phyloP scores from a whole-genome alignment of 2,329 filamentous ascomycete species.

The Gyromitra esculenta region DNA sequence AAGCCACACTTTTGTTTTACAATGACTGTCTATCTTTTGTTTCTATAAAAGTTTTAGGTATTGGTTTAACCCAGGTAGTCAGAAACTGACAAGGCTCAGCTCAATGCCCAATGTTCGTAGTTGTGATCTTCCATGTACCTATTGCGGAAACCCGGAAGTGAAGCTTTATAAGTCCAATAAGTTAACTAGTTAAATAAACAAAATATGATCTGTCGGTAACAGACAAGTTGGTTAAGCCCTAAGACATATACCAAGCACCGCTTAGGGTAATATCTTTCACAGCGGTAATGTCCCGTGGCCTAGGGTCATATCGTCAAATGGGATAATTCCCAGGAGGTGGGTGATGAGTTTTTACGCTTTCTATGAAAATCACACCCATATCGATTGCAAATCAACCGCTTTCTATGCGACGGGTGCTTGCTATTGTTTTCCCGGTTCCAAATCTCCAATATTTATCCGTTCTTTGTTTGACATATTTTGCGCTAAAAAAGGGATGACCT shows the following conservation, averaged over 20 bases:
- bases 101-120: slow-evolving; percentile 40
- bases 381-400: slow-evolving; percentile 25
- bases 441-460: slow-evolving; percentile 21
- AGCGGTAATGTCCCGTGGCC: slow-evolving; percentile 90
- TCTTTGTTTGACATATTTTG: slow-evolving; percentile 32
- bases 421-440: slow-evolving; percentile 31
- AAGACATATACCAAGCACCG: slow-evolving; percentile 75
- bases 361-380: neutral
- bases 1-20: slow-evolving; percentile 59
- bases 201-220: slow-evolving; percentile 64
- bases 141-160: neutral
- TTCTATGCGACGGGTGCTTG: slow-evolving; percentile 2
- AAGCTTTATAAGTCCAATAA: neutral
- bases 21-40: slow-evolving; percentile 25
- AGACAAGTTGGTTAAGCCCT: slow-evolving; percentile 90
- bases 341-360: slow-evolving; percentile 2
- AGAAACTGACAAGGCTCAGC: slow-evolving; percentile 25
- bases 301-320: slow-evolving; percentile 87
- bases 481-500: slow-evolving; percentile 56
- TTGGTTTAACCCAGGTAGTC: slow-evolving; percentile 30
- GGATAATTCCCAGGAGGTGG: slow-evolving; percentile 83
- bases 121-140: slow-evolving; percentile 4
- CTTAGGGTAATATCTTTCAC: slow-evolving; percentile 70
- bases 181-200: slow-evolving; percentile 22
- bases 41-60: slow-evolving; percentile 40